Evolutionary conservation across 139 green algal genomes (phyloP).

Genomic region (Axilococcus clingmanii): DNA sequence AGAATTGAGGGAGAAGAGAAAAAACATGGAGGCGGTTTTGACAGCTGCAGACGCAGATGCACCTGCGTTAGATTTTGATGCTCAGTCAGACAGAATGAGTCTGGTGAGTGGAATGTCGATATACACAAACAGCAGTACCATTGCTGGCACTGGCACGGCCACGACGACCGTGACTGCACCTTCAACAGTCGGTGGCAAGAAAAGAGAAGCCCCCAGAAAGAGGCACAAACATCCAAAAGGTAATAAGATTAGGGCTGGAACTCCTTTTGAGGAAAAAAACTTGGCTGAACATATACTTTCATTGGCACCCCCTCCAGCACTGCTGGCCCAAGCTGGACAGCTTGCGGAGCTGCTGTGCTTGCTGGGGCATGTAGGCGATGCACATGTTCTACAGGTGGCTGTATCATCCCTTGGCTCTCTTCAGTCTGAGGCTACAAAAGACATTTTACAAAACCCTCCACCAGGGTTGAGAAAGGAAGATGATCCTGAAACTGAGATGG

Average conservation of each 20-base stretch:
- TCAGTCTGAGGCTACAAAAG: slow-evolving; percentile 22
- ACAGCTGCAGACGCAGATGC: slow-evolving; percentile 8
- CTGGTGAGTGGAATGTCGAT: slow-evolving; percentile 37
- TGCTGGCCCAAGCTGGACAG: slow-evolving; percentile 28
- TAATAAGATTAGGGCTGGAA: slow-evolving; percentile 41
- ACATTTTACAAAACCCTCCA: slow-evolving; percentile 30
- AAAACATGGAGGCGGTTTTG: not conserved
- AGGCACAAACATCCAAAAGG: slow-evolving; percentile 14
- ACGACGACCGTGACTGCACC: slow-evolving; percentile 3
- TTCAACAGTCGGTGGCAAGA: slow-evolving; percentile 35
- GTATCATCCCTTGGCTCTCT: slow-evolving; percentile 29
- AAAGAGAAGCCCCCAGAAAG: slow-evolving; percentile 19
- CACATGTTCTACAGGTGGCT: slow-evolving; percentile 48
- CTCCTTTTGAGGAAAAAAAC: slow-evolving; percentile 61
- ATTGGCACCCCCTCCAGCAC: slow-evolving; percentile 17
- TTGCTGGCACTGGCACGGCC: not conserved
- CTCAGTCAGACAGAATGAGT: slow-evolving; percentile 25
- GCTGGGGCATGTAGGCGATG: slow-evolving; percentile 63
- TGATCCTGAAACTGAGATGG: too few relatives aligned
- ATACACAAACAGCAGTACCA: slow-evolving; percentile 27
- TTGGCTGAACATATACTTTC: slow-evolving; percentile 39
- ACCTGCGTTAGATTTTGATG: not conserved
- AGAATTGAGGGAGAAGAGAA: slow-evolving; percentile 40
- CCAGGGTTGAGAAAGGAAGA: too few relatives aligned
- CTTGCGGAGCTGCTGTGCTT: slow-evolving; percentile 69